Conservation (phyloP, 768 basidiomycete genomes). For the Panaeolus papilionaceus region DNA sequence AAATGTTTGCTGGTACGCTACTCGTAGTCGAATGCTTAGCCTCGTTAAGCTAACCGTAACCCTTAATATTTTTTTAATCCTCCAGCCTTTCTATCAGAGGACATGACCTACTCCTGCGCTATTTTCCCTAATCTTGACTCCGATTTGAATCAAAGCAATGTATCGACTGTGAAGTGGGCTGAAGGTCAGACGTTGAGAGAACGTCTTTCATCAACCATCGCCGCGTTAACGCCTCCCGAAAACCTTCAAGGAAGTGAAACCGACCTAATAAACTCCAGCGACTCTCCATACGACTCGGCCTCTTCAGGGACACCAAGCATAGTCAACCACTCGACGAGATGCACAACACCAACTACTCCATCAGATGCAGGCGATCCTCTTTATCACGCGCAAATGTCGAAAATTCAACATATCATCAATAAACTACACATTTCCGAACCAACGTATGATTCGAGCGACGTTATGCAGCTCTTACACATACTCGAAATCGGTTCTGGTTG, state of each 20-base stretch:
- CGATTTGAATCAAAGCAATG: constrained; percentile 43
- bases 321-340: not conserved
- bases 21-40: constrained; percentile 15
- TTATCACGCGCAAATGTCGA: constrained; percentile 63
- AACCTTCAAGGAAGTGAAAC: not conserved
- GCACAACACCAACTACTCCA: not conserved
- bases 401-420: constrained; percentile 65
- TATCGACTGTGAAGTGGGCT: constrained; percentile 37
- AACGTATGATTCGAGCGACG: constrained; percentile 17
- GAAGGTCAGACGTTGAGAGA: constrained; percentile 43
- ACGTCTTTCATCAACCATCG: constrained; percentile 23
- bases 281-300: constrained; percentile 18
- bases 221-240: constrained; percentile 22
- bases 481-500: constrained; percentile 84
- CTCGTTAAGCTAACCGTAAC: not conserved
- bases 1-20: constrained; percentile 66
- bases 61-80: constrained; percentile 9
- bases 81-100: constrained; percentile 61
- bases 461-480: constrained; percentile 53
- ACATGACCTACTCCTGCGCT: constrained; percentile 82
- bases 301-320: not conserved
- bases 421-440: constrained; percentile 60
- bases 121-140: constrained; percentile 71
- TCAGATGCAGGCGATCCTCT: constrained; percentile 30
- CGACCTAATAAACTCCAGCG: constrained; percentile 4